Conservation (phyloP, 257 asterid species). For the Salvia miltiorrhiza region DNA sequence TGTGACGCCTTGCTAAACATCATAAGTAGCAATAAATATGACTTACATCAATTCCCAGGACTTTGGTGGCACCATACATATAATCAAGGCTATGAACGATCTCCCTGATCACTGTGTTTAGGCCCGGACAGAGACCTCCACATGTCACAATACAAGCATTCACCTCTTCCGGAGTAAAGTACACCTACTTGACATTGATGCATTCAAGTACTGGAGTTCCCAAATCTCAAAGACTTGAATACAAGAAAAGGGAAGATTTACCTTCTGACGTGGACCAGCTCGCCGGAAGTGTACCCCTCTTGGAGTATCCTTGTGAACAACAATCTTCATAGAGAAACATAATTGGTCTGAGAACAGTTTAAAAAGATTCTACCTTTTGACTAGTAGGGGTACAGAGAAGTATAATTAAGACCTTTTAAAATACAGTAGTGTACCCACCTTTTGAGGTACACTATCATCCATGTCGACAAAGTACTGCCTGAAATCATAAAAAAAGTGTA, state of each 20-base stretch:
- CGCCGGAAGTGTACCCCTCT: constrained; percentile 58
- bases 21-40: neutral
- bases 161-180: constrained; percentile 56
- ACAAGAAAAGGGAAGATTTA: constrained; percentile 8
- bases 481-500: constrained; percentile 20
- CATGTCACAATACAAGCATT: constrained; percentile 72
- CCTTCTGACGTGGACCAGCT: constrained; percentile 63
- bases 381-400: neutral
- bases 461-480: constrained; percentile 54
- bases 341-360: neutral
- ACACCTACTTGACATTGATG: constrained; percentile 39
- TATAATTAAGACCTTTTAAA: neutral
- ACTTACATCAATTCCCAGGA: constrained; percentile 64
- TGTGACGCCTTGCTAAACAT: constrained; percentile 2
- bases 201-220: constrained; percentile 19
- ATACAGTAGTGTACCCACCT: constrained; percentile 30
- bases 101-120: constrained; percentile 75
- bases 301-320: constrained; percentile 46
- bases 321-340: constrained; percentile 33
- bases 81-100: constrained; percentile 62
- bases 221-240: constrained; percentile 15
- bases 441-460: constrained; percentile 56
- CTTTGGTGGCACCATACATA: constrained; percentile 58
- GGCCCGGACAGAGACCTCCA: constrained; percentile 76
- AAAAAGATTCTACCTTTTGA: neutral